phyloP scores from a whole-genome alignment of 805 yeast species.

The Cephaloascus fragrans region DNA sequence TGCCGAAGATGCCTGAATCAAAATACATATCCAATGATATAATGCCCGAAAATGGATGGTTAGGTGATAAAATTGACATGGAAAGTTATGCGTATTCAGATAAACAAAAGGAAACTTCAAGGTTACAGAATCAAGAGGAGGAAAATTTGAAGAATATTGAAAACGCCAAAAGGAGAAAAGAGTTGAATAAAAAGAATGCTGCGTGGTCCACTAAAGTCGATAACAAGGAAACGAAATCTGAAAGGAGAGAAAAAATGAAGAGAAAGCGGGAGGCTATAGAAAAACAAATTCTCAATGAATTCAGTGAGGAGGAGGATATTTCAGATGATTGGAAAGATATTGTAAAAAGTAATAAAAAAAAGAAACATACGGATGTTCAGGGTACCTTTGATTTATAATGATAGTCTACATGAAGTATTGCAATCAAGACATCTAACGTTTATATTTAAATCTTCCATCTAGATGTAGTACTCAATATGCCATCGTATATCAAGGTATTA shows the following conservation, averaged over 20 bases:
- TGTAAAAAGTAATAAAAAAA: conserved; percentile 55
- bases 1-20: conserved; percentile 94
- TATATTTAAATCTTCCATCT: conserved; percentile 24
- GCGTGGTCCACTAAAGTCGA: conserved; percentile 76
- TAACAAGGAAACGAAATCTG: conserved; percentile 49
- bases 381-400: conserved; percentile 48
- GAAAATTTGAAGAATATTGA: conserved; percentile 25
- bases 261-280: conserved; percentile 63
- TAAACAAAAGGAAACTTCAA: conserved; percentile 46
- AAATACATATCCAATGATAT: conserved; percentile 33
- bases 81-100: conserved; percentile 60
- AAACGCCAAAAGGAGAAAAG: conserved; percentile 33
- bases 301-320: conserved; percentile 34
- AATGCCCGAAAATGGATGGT: conserved; percentile 70
- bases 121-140: conserved; percentile 49
- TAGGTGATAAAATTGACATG: conserved; percentile 54
- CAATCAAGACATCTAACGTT: too few relatives aligned
- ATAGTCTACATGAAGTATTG: background rate
- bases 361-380: conserved; percentile 34
- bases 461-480: conserved; percentile 42
- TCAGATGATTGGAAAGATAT: conserved; percentile 84
- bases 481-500: conserved; percentile 66
- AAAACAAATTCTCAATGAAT: conserved; percentile 33
- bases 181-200: conserved; percentile 40
- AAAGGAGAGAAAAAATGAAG: conserved; percentile 59